Evolutionary conservation across 371 early-diverging fungal species (phyloP).

Genomic region (Cokeromyces recurvatus): DNA sequence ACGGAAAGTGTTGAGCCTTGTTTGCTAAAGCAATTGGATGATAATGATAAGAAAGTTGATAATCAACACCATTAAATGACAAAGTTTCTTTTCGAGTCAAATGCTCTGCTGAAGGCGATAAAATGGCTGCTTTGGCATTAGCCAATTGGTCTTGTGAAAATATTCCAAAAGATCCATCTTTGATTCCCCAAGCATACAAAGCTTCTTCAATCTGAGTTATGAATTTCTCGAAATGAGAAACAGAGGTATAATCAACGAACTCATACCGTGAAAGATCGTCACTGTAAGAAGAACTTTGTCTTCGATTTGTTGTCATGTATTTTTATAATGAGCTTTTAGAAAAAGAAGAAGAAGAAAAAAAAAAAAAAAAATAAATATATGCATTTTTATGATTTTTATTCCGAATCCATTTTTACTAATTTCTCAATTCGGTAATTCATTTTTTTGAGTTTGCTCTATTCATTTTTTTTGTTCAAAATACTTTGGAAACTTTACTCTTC

Average conservation of each 20-base stretch:
- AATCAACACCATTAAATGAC: conserved; percentile 38
- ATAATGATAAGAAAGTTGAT: conserved; percentile 40
- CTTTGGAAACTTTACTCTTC: too few species aligned
- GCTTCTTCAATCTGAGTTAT: conserved; percentile 52
- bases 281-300: conserved; percentile 17
- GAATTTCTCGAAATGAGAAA: conserved; percentile 60
- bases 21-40: conserved; percentile 19
- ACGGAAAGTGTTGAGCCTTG: conserved; percentile 4
- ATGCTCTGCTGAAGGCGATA: conserved; percentile 10
- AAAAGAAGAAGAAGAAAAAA: too few species aligned
- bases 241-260: conserved; percentile 71
- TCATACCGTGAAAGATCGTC: conserved; percentile 45
- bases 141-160: conserved; percentile 33
- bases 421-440: too few species aligned
- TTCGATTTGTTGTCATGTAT: too few species aligned
- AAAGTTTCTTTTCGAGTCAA: conserved; percentile 30
- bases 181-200: conserved; percentile 50
- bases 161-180: conserved; percentile 44
- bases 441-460: too few species aligned
- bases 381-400: too few species aligned
- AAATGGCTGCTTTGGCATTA: conserved; percentile 15
- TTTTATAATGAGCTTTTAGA: too few species aligned
- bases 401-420: too few species aligned
- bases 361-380: too few species aligned
- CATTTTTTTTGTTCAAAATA: too few species aligned